Evolutionary conservation across 2,329 filamentous ascomycete genomes (phyloP).

Genomic region (Fusarium armeniacum): DNA sequence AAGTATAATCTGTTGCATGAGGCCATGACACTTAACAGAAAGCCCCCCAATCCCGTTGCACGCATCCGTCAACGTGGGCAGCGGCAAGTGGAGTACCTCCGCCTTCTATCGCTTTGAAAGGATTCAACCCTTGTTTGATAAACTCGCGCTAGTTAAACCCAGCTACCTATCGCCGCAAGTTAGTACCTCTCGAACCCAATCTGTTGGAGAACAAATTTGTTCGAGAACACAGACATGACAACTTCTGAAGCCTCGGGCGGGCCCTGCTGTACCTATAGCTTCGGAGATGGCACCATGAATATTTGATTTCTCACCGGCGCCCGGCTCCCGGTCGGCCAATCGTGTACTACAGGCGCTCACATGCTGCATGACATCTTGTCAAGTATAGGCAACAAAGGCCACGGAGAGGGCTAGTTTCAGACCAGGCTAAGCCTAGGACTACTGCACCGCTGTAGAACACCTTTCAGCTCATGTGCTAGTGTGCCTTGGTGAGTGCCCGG

Average conservation of each 20-base stretch:
- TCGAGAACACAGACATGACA: slow-evolving; percentile 16
- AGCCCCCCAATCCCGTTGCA: slow-evolving; percentile 43
- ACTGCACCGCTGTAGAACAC: slow-evolving; percentile 25
- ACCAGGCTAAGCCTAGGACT: slow-evolving; percentile 18
- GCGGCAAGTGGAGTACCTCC: slow-evolving; percentile 39
- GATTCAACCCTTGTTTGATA: slow-evolving; percentile 6
- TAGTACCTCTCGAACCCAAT: slow-evolving; percentile 15
- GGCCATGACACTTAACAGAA: slow-evolving; percentile 10
- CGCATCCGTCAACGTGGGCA: slow-evolving; percentile 38
- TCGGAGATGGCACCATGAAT: slow-evolving; percentile 10
- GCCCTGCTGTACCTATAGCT: not conserved
- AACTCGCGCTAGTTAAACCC: slow-evolving; percentile 21
- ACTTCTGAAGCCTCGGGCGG: slow-evolving; percentile 21
- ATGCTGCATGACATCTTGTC: slow-evolving; percentile 21
- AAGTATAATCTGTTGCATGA: slow-evolving; percentile 17
- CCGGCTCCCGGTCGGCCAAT: slow-evolving; percentile 32
- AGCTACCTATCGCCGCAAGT: not conserved
- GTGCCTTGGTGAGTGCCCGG: slow-evolving; percentile 38
- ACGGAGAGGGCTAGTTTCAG: slow-evolving; percentile 8
- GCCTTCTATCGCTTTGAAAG: slow-evolving; percentile 22
- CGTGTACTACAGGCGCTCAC: slow-evolving; percentile 33
- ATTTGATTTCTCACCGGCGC: slow-evolving; percentile 10
- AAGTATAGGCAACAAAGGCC: slow-evolving; percentile 24
- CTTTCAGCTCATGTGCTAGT: slow-evolving; percentile 34
- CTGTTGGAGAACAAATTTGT: slow-evolving; percentile 12